Evolutionary conservation across 225 moss, liverwort and hornwort genomes (phyloP), one percentile per base, ranked within the genome.

Genomic region (Lunularia cruciata): DNA sequence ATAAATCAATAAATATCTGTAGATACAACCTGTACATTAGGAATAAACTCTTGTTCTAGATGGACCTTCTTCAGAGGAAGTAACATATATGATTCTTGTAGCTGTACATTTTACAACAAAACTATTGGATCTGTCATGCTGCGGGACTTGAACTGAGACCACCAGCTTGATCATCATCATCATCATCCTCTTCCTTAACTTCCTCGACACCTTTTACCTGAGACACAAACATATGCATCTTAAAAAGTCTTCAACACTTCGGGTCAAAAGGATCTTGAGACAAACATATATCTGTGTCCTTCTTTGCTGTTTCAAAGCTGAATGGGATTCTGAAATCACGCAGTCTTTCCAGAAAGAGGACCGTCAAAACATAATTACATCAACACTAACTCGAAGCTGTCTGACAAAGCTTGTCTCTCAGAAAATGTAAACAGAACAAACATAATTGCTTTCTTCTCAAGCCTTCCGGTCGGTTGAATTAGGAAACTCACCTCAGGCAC

Each of bases 151-250:
- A 76, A 60, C 79, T 83, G 18, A 52, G 4, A 20, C 51, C 67
- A 3, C 20, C 53, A 35, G 51, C 48, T 57, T 76, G 80, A 75
- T 87, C 96, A 30, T 87, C 90, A 62, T 90, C 92, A 45, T 83
- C 83, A 6, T 84, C 78, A 47, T 92, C 90, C 1, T 68, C 87
- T 39, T 90, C 94, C 56, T 83, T 83, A 60, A 87, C 79, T 77
- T 96, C 96, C 59, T 83, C 83, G 1, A 92, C 96, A 18, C 90
- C 92, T 81, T 92, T 92, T 71, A 95, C 83, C 86, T 86, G 70
- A 40, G 43, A 39, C 33, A 40, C 52, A 2, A 43, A 43, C 11
- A 1, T 1, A 43, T 43, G 16, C 3, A 43, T 2, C 16, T 43
- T 20, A 25, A 23, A 25, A 25, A 8, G 23, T 20, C n/a, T 20